Percentiles rank a stretch among this genome's conserved stretches.
phyloP scores from a whole-genome alignment of 1,139 yeast species.

The Geotrichum siamense region DNA sequence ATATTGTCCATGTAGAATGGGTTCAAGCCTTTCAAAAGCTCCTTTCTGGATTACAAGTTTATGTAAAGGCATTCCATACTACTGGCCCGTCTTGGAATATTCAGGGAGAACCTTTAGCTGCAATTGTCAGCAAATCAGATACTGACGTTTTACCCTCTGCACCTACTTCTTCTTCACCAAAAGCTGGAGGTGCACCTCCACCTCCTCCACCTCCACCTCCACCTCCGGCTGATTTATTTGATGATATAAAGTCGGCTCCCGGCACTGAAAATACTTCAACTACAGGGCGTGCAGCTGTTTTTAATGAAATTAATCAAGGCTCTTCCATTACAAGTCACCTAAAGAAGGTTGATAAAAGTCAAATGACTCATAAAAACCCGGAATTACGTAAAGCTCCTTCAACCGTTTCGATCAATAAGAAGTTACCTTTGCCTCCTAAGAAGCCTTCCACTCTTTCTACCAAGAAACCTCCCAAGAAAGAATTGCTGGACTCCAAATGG shows the following conservation, averaged over 20 bases:
- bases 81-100: constrained; percentile 79
- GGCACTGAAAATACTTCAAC: constrained; percentile 29
- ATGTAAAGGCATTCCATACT: constrained; percentile 69
- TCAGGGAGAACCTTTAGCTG: constrained; percentile 40
- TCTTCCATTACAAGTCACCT: constrained; percentile 74
- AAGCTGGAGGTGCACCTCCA: constrained; percentile 31
- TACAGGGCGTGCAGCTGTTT: constrained; percentile 79
- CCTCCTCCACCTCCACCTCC: constrained; percentile 56
- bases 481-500: constrained; percentile 85
- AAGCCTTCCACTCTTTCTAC: constrained; percentile 53
- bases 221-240: constrained; percentile 63
- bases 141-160: constrained; percentile 29
- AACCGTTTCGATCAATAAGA: constrained; percentile 34
- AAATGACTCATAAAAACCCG: constrained; percentile 94
- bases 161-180: constrained; percentile 32
- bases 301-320: constrained; percentile 86
- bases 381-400: constrained; percentile 47
- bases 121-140: constrained; percentile 26
- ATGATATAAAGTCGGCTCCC: constrained; percentile 30
- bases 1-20: constrained; percentile 69
- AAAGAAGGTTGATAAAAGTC: constrained; percentile 85
- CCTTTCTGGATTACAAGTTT: constrained; percentile 61
- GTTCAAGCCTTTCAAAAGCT: constrained; percentile 56
- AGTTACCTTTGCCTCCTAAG: constrained; percentile 57
- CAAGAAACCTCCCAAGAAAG: constrained; percentile 61